Evolutionary conservation across 169 alveolate genomes (phyloP).

Genomic region (Blepharisma undulans): DNA sequence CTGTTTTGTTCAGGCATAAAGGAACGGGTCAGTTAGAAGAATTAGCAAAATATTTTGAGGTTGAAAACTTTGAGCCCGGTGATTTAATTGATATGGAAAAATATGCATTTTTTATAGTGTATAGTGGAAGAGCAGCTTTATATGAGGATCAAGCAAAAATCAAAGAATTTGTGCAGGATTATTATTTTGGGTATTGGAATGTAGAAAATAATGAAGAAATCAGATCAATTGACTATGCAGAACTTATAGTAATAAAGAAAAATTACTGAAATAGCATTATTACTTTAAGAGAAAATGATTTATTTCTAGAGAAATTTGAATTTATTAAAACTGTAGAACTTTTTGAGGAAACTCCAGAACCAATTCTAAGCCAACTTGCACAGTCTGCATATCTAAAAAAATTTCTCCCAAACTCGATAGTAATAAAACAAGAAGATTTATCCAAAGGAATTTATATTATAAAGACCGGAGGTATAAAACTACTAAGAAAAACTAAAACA

Average conservation of each 20-base stretch:
- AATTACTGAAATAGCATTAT: not conserved
- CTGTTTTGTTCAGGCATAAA: not conserved
- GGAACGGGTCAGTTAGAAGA: constrained; percentile 4
- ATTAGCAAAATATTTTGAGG: not conserved
- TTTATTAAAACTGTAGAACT: not conserved
- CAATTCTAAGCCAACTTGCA: not conserved
- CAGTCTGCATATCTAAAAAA: not conserved
- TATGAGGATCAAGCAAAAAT: not conserved
- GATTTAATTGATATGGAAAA: not conserved
- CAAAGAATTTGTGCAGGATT: not conserved
- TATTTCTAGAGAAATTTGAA: not conserved
- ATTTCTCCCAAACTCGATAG: not conserved
- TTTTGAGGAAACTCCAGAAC: not conserved
- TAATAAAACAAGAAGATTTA: constrained; percentile 7
- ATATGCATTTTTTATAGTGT: not conserved
- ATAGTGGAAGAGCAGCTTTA: not conserved
- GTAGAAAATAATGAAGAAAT: not conserved
- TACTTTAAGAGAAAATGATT: not conserved
- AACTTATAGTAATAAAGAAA: not conserved
- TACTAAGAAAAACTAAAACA: not conserved
- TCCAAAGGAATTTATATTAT: constrained; percentile 15
- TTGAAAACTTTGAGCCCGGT: not conserved
- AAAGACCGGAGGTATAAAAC: not conserved
- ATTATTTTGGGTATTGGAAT: constrained; percentile 6
- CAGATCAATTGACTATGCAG: not conserved